Evolutionary conservation across 2,329 filamentous ascomycete species (phyloP).

Genomic region (Apiospora saccharicola): DNA sequence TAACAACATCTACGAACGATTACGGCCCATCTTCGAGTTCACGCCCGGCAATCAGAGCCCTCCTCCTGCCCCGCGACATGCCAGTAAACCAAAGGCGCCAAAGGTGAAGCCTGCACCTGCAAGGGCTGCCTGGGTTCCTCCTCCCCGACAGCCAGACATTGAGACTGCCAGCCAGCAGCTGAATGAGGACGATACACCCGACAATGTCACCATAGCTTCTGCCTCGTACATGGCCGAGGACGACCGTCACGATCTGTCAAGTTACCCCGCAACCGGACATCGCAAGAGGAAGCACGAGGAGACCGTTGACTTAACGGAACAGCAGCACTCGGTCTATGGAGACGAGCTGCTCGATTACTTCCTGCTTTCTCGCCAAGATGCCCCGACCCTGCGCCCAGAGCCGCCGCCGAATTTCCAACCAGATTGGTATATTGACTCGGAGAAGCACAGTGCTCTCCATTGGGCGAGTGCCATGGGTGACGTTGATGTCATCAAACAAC

Average conservation of each 20-base stretch:
- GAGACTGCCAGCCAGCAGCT: constrained; percentile 69
- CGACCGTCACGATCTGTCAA: constrained; percentile 73
- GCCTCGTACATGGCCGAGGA: constrained; percentile 88
- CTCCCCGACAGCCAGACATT: constrained; percentile 51
- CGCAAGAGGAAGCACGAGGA: constrained; percentile 82
- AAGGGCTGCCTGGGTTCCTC: constrained; percentile 46
- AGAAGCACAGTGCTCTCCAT: constrained; percentile 90
- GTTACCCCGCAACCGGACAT: constrained; percentile 61
- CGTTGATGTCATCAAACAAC: constrained; percentile 85
- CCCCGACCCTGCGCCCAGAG: constrained; percentile 74
- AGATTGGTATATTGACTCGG: constrained; percentile 91
- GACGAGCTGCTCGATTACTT: constrained; percentile 97
- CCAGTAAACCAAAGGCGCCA: constrained; percentile 82
- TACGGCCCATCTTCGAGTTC: constrained; percentile 90
- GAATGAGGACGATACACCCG: constrained; percentile 81
- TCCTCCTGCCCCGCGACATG: constrained; percentile 91
- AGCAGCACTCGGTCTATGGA: constrained; percentile 88
- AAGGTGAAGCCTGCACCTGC: constrained; percentile 68
- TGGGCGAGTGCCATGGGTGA: constrained; percentile 99
- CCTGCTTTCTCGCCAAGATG: constrained; percentile 82
- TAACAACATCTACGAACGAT: constrained; percentile 84
- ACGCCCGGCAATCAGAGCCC: constrained; percentile 85
- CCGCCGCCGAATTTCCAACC: constrained; percentile 88
- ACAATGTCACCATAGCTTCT: constrained; percentile 83
- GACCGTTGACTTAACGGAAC: constrained; percentile 69